These are phyloP conservation scores for Ceratobasidium sp. DNA, from an alignment of 1,284 basidiomycete species.

Conservation along the genomic window DNA sequence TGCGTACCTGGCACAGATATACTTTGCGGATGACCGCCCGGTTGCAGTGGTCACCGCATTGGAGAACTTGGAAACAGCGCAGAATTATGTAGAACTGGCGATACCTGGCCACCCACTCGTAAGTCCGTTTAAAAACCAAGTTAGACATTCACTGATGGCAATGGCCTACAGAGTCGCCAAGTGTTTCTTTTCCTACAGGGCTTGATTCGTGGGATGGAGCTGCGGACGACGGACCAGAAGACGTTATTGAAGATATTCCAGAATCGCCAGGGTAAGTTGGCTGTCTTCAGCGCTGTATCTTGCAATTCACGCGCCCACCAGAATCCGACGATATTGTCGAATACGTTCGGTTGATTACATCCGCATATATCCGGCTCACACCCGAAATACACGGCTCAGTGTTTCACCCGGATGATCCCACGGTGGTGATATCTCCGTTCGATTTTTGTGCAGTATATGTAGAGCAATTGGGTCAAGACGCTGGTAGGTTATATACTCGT, in stretches of 20 bases:
- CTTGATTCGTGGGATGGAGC: slow-evolving; percentile 33
- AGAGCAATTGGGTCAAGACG: slow-evolving; percentile 28
- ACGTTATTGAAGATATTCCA: slow-evolving; percentile 24
- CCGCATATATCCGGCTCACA: slow-evolving; percentile 37
- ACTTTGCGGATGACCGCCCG: slow-evolving; percentile 20
- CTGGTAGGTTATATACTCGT: slow-evolving; percentile 2
- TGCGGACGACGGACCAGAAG: slow-evolving; percentile 2
- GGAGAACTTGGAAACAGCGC: slow-evolving; percentile 31
- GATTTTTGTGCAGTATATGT: slow-evolving; percentile 19
- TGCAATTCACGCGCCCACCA: background rate
- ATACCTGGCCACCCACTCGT: slow-evolving; percentile 20
- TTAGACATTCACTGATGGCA: background rate
- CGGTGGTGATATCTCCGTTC: background rate
- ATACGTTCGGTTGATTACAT: slow-evolving; percentile 35
- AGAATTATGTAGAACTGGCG: slow-evolving; percentile 6
- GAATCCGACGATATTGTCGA: slow-evolving; percentile 42
- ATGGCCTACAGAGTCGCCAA: slow-evolving; percentile 1
- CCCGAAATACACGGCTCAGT: slow-evolving; percentile 35
- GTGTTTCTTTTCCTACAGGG: slow-evolving; percentile 11
- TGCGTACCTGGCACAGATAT: slow-evolving; percentile 26
- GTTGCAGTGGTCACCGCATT: slow-evolving; percentile 28
- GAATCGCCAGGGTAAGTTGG: slow-evolving; percentile 6
- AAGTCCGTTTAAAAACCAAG: background rate
- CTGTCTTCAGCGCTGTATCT: background rate
- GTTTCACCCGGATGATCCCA: slow-evolving; percentile 32